A percentile compares a stretch with the other conserved stretches of the same genome.
These are phyloP conservation scores for Scheffersomyces stambukii DNA, from an alignment of 1,139 yeast species.

Conservation along the genomic window DNA sequence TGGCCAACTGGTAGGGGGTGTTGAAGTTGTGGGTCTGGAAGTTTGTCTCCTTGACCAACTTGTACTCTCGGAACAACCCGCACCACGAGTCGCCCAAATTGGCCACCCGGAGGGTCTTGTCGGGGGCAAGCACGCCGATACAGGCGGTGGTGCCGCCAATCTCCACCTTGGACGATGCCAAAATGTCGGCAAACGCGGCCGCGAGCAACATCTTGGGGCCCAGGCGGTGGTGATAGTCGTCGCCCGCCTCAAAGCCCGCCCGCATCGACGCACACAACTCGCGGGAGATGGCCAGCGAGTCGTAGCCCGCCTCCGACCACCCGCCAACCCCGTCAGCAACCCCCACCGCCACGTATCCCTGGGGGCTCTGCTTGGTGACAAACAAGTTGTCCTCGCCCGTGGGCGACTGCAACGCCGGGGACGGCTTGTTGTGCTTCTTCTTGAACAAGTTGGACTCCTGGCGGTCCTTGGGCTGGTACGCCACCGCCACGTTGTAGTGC, in stretches of 20 bases:
- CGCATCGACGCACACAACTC: conserved; percentile 52
- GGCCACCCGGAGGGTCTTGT: conserved; percentile 53
- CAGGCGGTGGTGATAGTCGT: conserved; percentile 4
- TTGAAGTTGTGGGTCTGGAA: conserved; percentile 87
- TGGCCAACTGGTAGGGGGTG: conserved; percentile 87
- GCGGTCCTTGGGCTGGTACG: conserved; percentile 70
- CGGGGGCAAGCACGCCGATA: conserved; percentile 64
- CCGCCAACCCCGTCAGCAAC: conserved; percentile 99
- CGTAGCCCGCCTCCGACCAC: conserved; percentile 90
- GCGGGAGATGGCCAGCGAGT: conserved; percentile 76
- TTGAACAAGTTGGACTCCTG: conserved; percentile 43
- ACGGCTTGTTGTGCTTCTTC: conserved; percentile 17
- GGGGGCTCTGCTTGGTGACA: conserved; percentile 39
- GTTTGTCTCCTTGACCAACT: conserved; percentile 61
- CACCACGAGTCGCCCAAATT: conserved; percentile 96
- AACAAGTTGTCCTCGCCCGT: conserved; percentile 90
- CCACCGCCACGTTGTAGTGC: conserved; percentile 58
- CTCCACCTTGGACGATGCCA: conserved; percentile 55
- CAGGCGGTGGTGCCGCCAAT: conserved; percentile 98
- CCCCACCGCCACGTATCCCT: conserved; percentile 62
- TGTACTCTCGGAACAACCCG: conserved; percentile 70
- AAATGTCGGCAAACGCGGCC: conserved; percentile 52
- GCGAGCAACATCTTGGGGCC: conserved; percentile 50
- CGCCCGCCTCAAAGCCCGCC: conserved; percentile 20
- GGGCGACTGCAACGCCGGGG: conserved; percentile 46